Conservation (phyloP, 1,284 basidiomycete species). For the Cutaneotrichosporon sp. region DNA sequence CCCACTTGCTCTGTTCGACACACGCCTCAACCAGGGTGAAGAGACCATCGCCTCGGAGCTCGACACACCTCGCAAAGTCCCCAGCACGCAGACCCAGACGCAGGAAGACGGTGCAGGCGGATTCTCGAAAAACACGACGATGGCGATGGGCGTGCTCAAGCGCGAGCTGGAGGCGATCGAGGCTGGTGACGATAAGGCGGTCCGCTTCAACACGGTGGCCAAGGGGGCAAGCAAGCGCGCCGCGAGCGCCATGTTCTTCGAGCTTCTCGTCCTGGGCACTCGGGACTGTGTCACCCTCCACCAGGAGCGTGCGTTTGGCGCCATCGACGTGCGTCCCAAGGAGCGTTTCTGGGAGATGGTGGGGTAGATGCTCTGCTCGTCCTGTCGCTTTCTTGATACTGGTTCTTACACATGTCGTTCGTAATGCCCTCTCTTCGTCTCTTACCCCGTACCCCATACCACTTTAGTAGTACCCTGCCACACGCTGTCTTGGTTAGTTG, state of each 20-base stretch:
- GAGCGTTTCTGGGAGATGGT: conserved; percentile 57
- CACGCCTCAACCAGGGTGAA: conserved; percentile 44
- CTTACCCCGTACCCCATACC: too few relatives aligned
- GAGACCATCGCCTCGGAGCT: conserved; percentile 2
- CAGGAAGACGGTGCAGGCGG: conserved; percentile 45
- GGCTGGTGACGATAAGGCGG: conserved; percentile 54
- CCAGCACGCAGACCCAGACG: neutral
- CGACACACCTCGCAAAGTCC: neutral
- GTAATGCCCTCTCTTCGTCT: too few relatives aligned
- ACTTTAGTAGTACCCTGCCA: too few relatives aligned
- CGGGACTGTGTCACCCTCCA: conserved; percentile 78
- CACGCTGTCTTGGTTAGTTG: too few relatives aligned
- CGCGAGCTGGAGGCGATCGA: conserved; percentile 59
- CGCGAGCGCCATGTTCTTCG: conserved; percentile 95
- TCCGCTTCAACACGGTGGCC: conserved; percentile 62
- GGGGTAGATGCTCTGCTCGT: neutral
- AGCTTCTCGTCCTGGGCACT: conserved; percentile 87
- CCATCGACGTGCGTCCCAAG: conserved; percentile 79
- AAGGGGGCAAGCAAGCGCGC: conserved; percentile 70
- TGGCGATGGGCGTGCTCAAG: conserved; percentile 77
- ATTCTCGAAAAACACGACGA: conserved; percentile 84
- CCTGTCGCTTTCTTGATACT: neutral
- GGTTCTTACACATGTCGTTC: too few relatives aligned
- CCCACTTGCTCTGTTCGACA: conserved; percentile 77
- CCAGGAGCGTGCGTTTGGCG: conserved; percentile 70